Evolutionary conservation across 2,329 filamentous ascomycete species (phyloP), one percentile per base, ranked within the genome.

Genomic region (Microascus cirrosus): DNA sequence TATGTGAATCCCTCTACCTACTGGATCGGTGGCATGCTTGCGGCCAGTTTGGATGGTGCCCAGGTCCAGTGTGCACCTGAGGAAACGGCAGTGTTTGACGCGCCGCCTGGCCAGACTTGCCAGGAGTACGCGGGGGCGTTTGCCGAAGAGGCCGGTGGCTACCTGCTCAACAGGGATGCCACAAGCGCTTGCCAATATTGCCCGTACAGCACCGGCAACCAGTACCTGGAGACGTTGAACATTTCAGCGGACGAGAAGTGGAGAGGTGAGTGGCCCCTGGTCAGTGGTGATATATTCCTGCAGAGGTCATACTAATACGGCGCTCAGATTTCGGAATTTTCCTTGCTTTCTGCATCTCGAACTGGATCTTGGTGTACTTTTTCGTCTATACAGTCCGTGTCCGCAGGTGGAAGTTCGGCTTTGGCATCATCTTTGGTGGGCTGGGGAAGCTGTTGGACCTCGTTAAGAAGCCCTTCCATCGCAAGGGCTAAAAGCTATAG

Each of bases 1-100:
- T 95, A 91, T 69, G 92, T 92, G 66, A 88, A 95, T 68, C 95
- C 95, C 66, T 89, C 93, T 68, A 81, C 77, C 51, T 95, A 92
- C 65, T 90, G 95, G 3, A 95, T 95, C 68, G 83, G 93, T 67
- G 90, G 89, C 13, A 93, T 95, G 89, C 93, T 95, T 89, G 84
- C 53, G 2, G 58, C 60, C 2, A 60, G 60, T 7, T 59, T 65
- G 3, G 56, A 2, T 55, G 42, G 58, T 12, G 59, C 58, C 3
- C 42, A 64, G 1, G 71, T 82, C 22, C 57, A 65, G 1, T 83
- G 80, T 62, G 66, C 72, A 0, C 62, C 71, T 0, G 66, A 71
- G 7, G 67, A 70, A 54, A 62, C 65, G 6, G 66, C 68, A 6
- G 64, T 63, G 24, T 73, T 93, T 75, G 76, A 85, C 59, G 75